Evolutionary conservation across 2,329 filamentous ascomycete species (phyloP), one percentile per base, ranked within the genome.

Genomic region (Cryphonectria nitschkei): DNA sequence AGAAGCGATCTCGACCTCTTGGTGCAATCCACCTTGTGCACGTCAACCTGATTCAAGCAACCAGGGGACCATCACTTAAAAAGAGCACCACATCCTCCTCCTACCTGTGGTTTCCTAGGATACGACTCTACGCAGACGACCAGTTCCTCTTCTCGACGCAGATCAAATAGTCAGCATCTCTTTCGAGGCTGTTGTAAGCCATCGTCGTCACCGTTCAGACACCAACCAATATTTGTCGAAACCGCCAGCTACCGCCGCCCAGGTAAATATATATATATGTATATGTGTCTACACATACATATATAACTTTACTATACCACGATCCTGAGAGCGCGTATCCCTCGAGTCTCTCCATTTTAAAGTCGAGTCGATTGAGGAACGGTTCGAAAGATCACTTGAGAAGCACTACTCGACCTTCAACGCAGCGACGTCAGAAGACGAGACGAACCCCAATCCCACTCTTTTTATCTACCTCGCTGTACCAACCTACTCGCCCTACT

Each of bases 1-100:
- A 60, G 66, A 68, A n/a, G 22, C 66, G 29, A 61, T 50, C 66
- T 46, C 56, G 39, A 61, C 37, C 29, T 50, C 37, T 68, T 50
- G 46, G 37, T 43, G 52, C 52, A 43, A 8, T n/a, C 26, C 52
- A 61, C 56, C 39, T 34, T 39, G 37, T 26, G 14, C 34, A 34
- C 54, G 19, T 54, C 46, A 50, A 52, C 46, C 64, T 34, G 64
- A 34, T 54, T 32, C 43, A 50, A n/a, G 46, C 43, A 52, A 22
- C 54, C 22, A 34, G n/a, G 37, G 32, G 41, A 60, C 39, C 54
- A 22, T 37, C 46, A 37, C 37, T 34, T 65, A 39, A 46, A 32
- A 26, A 41, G 54, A 29, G 46, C 14, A 68, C 26, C 41, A 50
- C 26, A 19, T 39, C n/a, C 63, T 43, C 37, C 37, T 64, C 62